Evolutionary conservation across 164 flowering plant genomes (phyloP), one percentile per base, ranked within the genome.

Genomic region (Kalanchoe fedtschenkoi): DNA sequence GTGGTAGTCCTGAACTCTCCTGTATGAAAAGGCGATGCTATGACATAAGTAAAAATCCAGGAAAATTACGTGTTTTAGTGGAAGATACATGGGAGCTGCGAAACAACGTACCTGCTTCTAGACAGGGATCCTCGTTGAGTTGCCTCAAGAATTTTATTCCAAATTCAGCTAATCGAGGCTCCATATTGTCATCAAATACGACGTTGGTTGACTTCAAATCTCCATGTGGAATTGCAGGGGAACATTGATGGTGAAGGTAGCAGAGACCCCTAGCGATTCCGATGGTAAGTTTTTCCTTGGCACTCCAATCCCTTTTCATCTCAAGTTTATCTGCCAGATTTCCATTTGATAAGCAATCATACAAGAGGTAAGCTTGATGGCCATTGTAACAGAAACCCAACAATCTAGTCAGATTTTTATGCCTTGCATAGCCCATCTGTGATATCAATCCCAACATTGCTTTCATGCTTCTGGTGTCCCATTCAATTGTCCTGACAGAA

Each of bases 221-320:
- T 62, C 98, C 98, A 71, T 92, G 98, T 14, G 98, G 83, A 68
- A 92, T 81, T 19, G 93, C 81, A 13, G 98, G 96, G 70, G 62
- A 70, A 44, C 93, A 92, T 21, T 88, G 85, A 76, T 89, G 91
- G 73, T 92, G 98, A 67, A 92, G 96, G 74, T 81, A 81, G 65
- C 81, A 72, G 15, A 92, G 83, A 26, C 91, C 98, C 71, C 75
- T 86, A 1, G 96, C 96, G 66, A 89, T 69, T 32, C 90, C 88
- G 17, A 75, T 57, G 43, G 86, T 71, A 34, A 81, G 65, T 66
- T 65, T 86, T 53, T 67, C 72, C 73, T 89, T 92, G 34, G 80
- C 60, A 51, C 61, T 70, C 96, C 97, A 88, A 43, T 83, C 86
- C 61, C 73, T 74, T 65, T 71, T 78, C 71, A 59, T 60, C 58